These are phyloP conservation scores for Thalassiosira sp. DNA, from an alignment of 352 stramenopile genomes.

Conservation along the genomic window DNA sequence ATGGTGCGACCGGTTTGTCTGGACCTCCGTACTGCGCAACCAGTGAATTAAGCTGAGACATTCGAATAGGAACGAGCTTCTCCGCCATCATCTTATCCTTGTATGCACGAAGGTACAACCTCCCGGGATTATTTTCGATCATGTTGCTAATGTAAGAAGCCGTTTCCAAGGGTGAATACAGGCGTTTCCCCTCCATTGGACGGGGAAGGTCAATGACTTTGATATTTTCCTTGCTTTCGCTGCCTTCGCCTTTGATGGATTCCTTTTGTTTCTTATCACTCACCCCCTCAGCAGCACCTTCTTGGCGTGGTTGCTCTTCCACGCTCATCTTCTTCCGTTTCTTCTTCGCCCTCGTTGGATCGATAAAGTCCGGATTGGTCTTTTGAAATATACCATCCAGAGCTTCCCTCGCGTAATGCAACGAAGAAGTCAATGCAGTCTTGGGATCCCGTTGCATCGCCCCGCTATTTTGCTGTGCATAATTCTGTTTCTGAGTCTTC, in stretches of 20 bases:
- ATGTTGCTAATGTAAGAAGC: conserved; percentile 12
- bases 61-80: conserved; percentile 13
- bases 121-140: conserved; percentile 13
- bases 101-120: conserved; percentile 6
- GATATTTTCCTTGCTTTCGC: background rate
- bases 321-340: background rate
- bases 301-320: conserved; percentile 4
- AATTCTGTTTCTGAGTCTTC: conserved; percentile 1
- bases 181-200: background rate
- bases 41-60: conserved; percentile 14
- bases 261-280: conserved; percentile 17
- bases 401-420: background rate
- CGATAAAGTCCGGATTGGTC: conserved; percentile 21
- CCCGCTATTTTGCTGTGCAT: background rate
- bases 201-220: conserved; percentile 7
- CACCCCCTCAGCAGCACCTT: background rate
- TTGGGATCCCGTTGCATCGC: conserved; percentile 13
- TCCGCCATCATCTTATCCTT: conserved; percentile 21
- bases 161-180: conserved; percentile 11
- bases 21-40: background rate
- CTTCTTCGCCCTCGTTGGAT: background rate
- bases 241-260: background rate
- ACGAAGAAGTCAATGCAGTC: background rate
- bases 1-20: conserved; percentile 1
- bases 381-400: conserved; percentile 1